These are phyloP conservation scores for Vigna unguiculata DNA, from an alignment of 306 rosid species.

Conservation along the genomic window DNA sequence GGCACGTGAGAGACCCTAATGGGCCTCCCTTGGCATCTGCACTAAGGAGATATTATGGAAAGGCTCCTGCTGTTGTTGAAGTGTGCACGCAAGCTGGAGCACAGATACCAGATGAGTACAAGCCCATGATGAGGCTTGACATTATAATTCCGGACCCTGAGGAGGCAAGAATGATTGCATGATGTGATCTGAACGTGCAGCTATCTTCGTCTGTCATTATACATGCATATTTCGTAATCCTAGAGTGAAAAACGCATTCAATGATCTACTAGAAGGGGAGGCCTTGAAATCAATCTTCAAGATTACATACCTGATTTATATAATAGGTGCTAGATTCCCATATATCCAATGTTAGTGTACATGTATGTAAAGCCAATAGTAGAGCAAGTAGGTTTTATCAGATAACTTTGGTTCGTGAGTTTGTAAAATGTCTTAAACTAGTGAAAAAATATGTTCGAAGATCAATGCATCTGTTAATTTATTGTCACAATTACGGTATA, in stretches of 20 bases:
- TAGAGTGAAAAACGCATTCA: not conserved
- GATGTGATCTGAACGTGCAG: conserved; percentile 38
- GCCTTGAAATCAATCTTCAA: conserved; percentile 16
- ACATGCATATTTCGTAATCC: not conserved
- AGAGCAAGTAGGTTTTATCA: conserved; percentile 31
- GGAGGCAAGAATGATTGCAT: conserved; percentile 73
- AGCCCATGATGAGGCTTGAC: conserved; percentile 98
- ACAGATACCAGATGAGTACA: conserved; percentile 61
- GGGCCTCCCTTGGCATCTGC: conserved; percentile 76
- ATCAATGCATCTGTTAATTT: conserved; percentile 1
- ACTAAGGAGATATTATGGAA: conserved; percentile 81
- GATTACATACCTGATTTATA: not conserved
- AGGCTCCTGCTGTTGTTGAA: conserved; percentile 93
- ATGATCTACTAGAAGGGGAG: not conserved
- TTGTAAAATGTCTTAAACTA: conserved; percentile 19
- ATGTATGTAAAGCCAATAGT: conserved; percentile 36
- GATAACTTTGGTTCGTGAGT: conserved; percentile 6
- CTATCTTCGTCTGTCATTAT: conserved; percentile 10
- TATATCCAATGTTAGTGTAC: conserved; percentile 30
- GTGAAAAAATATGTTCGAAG: conserved; percentile 10
- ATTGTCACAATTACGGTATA: not conserved
- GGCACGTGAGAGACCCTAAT: conserved; percentile 81
- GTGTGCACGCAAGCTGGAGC: conserved; percentile 95
- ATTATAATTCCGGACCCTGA: conserved; percentile 82
- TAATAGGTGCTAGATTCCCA: conserved; percentile 23